A percentile compares a stretch with the other conserved stretches of the same genome.
phyloP scores from a whole-genome alignment of 108 stramenopile species.

The Mayamaea pseudoterrestris region DNA sequence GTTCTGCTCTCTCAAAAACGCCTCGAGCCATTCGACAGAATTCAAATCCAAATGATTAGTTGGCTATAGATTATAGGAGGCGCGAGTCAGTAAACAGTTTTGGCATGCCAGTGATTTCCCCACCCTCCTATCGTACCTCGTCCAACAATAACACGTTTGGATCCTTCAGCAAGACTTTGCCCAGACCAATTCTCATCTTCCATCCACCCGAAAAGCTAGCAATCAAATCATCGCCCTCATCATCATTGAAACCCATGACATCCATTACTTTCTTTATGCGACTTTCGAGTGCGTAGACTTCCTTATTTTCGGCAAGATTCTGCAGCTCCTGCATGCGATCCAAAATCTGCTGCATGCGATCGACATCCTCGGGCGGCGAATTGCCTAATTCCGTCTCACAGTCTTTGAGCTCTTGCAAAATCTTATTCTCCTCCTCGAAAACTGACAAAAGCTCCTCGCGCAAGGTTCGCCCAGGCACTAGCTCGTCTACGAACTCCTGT shows the following conservation, averaged over 20 bases:
- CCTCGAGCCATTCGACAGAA: slow-evolving; percentile 95
- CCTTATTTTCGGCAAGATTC: slow-evolving; percentile 66
- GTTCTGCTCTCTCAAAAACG: slow-evolving; percentile 84
- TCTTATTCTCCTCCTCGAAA: slow-evolving; percentile 77
- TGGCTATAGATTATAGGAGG: no score
- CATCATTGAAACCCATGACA: slow-evolving; percentile 87
- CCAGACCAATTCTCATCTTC: slow-evolving; percentile 98
- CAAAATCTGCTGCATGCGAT: slow-evolving; percentile 76
- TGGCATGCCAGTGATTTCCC: not conserved
- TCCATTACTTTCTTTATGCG: slow-evolving; percentile 86
- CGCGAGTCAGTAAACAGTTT: slow-evolving; percentile 2
- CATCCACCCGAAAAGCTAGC: slow-evolving; percentile 91
- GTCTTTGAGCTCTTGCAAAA: slow-evolving; percentile 48
- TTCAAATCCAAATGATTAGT: slow-evolving; percentile 86
- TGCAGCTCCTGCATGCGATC: slow-evolving; percentile 87
- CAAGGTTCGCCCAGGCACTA: slow-evolving; percentile 62
- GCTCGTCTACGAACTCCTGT: slow-evolving; percentile 92
- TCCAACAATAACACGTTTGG: slow-evolving; percentile 91
- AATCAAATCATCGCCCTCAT: slow-evolving; percentile 78
- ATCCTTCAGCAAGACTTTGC: slow-evolving; percentile 87
- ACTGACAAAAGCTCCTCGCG: slow-evolving; percentile 87
- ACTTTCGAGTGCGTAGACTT: slow-evolving; percentile 73
- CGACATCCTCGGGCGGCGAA: slow-evolving; percentile 33
- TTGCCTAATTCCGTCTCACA: slow-evolving; percentile 50
- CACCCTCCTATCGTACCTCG: no score